Conservation (phyloP, 2,329 filamentous ascomycete genomes). For the Hymenoscyphus infarciens region DNA sequence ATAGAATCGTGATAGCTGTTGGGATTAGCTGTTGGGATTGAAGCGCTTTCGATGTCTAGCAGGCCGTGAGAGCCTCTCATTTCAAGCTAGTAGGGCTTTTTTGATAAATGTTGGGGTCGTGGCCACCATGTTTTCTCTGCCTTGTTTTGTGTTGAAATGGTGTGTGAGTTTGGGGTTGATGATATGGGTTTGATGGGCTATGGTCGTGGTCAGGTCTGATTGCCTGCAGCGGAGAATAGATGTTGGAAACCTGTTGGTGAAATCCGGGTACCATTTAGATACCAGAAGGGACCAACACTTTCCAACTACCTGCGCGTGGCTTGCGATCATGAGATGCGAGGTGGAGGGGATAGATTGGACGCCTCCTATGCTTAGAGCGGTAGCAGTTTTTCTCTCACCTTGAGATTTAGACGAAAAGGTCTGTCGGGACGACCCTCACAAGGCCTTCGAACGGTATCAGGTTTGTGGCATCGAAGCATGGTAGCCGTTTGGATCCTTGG, state of each 20-base stretch:
- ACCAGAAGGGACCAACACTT: no score
- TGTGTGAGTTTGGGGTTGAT: not conserved
- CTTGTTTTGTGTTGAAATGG: not conserved
- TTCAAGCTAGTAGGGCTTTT: not conserved
- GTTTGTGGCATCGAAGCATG: not conserved
- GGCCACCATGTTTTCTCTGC: not conserved
- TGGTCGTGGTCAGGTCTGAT: no score
- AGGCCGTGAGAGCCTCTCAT: not conserved
- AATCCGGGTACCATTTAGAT: not conserved
- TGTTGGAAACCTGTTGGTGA: not conserved
- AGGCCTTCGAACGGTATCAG: not conserved
- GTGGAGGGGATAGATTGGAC: not conserved
- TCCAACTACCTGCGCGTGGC: not conserved
- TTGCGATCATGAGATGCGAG: not conserved
- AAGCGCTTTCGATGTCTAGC: not conserved
- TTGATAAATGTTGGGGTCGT: not conserved
- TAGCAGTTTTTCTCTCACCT: not conserved
- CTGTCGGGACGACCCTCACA: not conserved
- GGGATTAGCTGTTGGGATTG: not conserved
- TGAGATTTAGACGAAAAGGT: not conserved
- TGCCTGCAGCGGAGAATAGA: no score
- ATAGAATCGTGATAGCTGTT: not conserved
- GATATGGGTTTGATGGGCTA: not conserved
- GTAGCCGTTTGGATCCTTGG: not conserved
- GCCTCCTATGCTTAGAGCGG: not conserved